Base-by-base conservation (phyloP, 2,329 filamentous ascomycete genomes). In the Lasiodiplodia sp. region DNA sequence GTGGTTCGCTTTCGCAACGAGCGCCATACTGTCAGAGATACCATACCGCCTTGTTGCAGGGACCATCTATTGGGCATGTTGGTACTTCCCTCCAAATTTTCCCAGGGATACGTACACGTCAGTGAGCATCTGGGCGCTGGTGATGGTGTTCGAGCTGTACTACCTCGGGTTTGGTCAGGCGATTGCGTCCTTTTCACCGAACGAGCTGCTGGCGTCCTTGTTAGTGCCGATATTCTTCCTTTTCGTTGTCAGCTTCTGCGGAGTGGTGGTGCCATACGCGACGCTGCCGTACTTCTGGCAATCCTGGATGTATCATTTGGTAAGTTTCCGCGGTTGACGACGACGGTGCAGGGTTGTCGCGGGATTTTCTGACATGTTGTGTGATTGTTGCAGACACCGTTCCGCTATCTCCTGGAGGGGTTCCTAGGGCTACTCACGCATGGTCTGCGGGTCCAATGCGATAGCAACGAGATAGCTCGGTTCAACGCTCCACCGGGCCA, bases 181-280 rank as follows among this genome's bases (percentile, higher is more conserved):
- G 49, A 91, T 92, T 68, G 90, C 90, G 0, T 82, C 90, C 0
- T 87, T 91, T 70, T 81, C 87, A 1, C 89, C 89, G 1, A 92
- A 92, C 74, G 88, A 89, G 69, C 80, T 91, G 3, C 83, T 92
- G 21, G 90, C 89, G 0, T 89, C 87, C 4, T 78, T 92, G 0
- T 81, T 92, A 0, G 89, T 92, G 0, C 90, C 91, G 0, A 76
- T 91, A 4, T 91, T 92, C 78, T 91, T 92, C 80, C 85, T 89
- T 31, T 92, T 88, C 51, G 82, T 93, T 2, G 84, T 92, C 10
- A 87, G 86, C 1, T 94, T 94, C 81, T 93, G 91, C 72, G 92
- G 92, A 70, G 90, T 94, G 1, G 82, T 93, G 5, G 91, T 93
- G 0, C 91, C 91, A 0, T 92, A 90, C 71, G 73, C 73, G 0